Base-by-base conservation (phyloP, 495 filamentous ascomycete genomes). In the Penicillium soppii region DNA sequence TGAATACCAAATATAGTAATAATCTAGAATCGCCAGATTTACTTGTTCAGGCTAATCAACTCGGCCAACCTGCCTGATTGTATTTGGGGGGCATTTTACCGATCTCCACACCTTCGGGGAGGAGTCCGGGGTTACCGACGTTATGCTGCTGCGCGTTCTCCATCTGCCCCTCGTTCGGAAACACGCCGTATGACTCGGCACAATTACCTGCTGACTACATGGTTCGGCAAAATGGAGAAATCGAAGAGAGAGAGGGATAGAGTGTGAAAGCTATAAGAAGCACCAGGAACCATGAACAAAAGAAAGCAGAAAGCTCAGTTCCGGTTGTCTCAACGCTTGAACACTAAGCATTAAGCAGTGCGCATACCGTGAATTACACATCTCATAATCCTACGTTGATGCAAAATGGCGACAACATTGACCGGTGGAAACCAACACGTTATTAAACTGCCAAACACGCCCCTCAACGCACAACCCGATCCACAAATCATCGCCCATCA, bases 371-470 rank as follows among this genome's bases (percentile, higher is more conserved):
- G n/a, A n/a, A n/a, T n/a, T n/a, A n/a, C n/a, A n/a, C n/a, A n/a
- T n/a, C n/a, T n/a, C n/a, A n/a, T n/a, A n/a, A 27, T 27, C 9
- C 25, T 27, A 9, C 9, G 25, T 27, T 27, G 25, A 27, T 27
- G 25, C 26, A 53, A 30, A 3, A 65, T 65, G 61, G 61, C 55
- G 13, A 54, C 61, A 37, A 65, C 61, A 19, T 47, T 65, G 26
- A 62, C 58, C 19, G 61, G 55, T 12, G 61, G 61, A 43, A 62
- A 59, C 21, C 57, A 58, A 20, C 69, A 72, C 42, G 54, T 70
- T 4, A 59, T 72, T 25, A 54, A 66, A 36, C 67, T 72, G 7
- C 69, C 69, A 2, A 39, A 49, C 10, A 66, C 67, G 12, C 48
- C 65, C 7, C 19, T 39, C 6, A 41, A 33, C 17, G 29, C 58